phyloP scores from a whole-genome alignment of 495 filamentous ascomycete genomes.

The Lophium mytilinum region DNA sequence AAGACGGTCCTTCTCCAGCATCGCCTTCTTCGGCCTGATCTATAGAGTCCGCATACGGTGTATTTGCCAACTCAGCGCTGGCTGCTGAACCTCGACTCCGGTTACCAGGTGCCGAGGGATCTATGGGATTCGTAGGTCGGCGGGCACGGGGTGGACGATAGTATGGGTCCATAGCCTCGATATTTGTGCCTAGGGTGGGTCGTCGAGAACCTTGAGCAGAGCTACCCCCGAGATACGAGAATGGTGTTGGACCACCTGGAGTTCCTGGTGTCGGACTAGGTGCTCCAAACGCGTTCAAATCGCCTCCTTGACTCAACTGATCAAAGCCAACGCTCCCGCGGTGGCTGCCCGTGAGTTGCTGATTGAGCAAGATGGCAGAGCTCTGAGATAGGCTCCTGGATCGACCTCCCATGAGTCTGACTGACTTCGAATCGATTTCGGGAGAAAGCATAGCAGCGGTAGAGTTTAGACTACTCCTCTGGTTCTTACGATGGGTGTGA shows the following conservation, averaged over 20 bases:
- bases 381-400: conserved; percentile 78
- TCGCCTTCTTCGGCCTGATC: conserved; percentile 35
- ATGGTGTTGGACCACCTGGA: conserved; percentile 11
- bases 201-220: conserved; percentile 26
- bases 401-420: conserved; percentile 57
- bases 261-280: conserved; percentile 42
- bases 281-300: conserved; percentile 46
- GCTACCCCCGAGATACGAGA: conserved; percentile 38
- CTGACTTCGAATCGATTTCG: conserved; percentile 55
- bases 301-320: conserved; percentile 25
- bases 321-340: conserved; percentile 26
- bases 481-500: conserved; percentile 43
- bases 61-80: conserved; percentile 46
- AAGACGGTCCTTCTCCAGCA: conserved; percentile 43
- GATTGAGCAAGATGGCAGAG: conserved; percentile 63
- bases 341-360: conserved; percentile 32
- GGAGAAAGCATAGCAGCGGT: conserved; percentile 68
- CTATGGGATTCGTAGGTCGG: conserved; percentile 43
- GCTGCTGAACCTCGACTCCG: conserved; percentile 42
- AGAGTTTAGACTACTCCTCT: conserved; percentile 71
- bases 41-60: conserved; percentile 37
- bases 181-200: conserved; percentile 16
- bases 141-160: conserved; percentile 74
- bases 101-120: conserved; percentile 37
- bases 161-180: conserved; percentile 42